phyloP scores from a whole-genome alignment of 345 rosid species.

The Hibiscus tridactylites region DNA sequence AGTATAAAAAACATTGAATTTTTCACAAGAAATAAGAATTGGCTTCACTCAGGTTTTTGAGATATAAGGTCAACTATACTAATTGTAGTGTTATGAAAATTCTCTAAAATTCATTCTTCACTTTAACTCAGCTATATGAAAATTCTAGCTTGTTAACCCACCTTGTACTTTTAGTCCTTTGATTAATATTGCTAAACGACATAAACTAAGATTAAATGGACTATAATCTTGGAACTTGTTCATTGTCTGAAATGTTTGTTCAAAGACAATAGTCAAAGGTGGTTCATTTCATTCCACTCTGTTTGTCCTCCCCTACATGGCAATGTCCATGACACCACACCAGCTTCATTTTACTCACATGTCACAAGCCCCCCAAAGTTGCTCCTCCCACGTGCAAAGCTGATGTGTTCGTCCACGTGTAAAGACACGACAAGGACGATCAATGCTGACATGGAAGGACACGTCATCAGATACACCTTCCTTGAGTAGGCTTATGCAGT shows the following conservation, averaged over 20 bases:
- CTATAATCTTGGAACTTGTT: not conserved
- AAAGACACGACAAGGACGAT: constrained; percentile 7
- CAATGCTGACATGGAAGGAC: constrained; percentile 6
- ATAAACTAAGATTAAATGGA: not conserved
- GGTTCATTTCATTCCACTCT: not conserved
- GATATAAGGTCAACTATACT: too few species aligned
- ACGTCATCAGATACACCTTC: constrained; percentile 25
- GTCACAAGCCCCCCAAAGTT: not conserved
- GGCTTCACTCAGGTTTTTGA: too few species aligned
- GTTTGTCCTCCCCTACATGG: not conserved
- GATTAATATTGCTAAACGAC: too few species aligned
- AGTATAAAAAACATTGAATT: too few species aligned
- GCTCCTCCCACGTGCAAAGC: not conserved
- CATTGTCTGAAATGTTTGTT: not conserved
- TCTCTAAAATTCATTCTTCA: too few species aligned
- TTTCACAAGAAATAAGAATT: too few species aligned
- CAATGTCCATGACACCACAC: not conserved
- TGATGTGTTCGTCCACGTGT: not conserved
- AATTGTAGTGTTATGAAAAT: too few species aligned
- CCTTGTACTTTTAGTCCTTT: too few species aligned
- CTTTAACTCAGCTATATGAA: too few species aligned
- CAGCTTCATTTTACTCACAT: not conserved
- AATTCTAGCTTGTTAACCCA: too few species aligned
- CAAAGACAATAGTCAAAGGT: not conserved
- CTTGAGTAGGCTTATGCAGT: constrained; percentile 36